Evolutionary conservation across 352 stramenopile genomes (phyloP).

Genomic region (Globisporangium iwayamae): DNA sequence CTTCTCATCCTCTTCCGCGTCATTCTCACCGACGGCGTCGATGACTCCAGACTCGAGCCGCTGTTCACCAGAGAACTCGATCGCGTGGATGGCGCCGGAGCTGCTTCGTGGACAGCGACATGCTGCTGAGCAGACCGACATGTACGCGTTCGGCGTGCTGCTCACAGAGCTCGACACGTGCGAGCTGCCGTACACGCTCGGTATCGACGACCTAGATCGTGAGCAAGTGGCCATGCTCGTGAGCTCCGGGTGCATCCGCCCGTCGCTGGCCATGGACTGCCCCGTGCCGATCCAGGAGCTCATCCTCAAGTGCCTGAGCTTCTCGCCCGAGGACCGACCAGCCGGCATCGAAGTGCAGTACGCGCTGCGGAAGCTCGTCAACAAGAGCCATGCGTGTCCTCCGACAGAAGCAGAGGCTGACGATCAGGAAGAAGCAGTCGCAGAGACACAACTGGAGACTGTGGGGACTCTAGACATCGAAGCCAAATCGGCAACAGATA

Average conservation of each 20-base stretch:
- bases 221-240: slow-evolving; percentile 49
- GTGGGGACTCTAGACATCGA: background rate
- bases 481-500: background rate
- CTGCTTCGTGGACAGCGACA: slow-evolving; percentile 32
- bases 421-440: background rate
- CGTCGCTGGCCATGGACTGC: slow-evolving; percentile 38
- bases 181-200: slow-evolving; percentile 35
- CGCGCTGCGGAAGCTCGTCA: slow-evolving; percentile 35
- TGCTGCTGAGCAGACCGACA: slow-evolving; percentile 27
- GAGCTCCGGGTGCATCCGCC: slow-evolving; percentile 43
- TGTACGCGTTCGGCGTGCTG: slow-evolving; percentile 51
- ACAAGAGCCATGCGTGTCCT: background rate
- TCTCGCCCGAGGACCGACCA: slow-evolving; percentile 36
- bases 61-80: slow-evolving; percentile 10
- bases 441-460: background rate
- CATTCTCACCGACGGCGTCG: slow-evolving; percentile 16
- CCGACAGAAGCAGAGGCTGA: background rate
- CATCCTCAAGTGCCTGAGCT: slow-evolving; percentile 41
- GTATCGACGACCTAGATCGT: slow-evolving; percentile 32
- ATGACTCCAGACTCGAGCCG: background rate
- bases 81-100: slow-evolving; percentile 55
- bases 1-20: slow-evolving; percentile 18
- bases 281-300: slow-evolving; percentile 42
- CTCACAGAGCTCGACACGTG: slow-evolving; percentile 65
- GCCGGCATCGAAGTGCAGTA: slow-evolving; percentile 34